These are phyloP conservation scores for Rhodomyrtus tomentosa DNA, from an alignment of 345 rosid genomes.

Conservation along the genomic window DNA sequence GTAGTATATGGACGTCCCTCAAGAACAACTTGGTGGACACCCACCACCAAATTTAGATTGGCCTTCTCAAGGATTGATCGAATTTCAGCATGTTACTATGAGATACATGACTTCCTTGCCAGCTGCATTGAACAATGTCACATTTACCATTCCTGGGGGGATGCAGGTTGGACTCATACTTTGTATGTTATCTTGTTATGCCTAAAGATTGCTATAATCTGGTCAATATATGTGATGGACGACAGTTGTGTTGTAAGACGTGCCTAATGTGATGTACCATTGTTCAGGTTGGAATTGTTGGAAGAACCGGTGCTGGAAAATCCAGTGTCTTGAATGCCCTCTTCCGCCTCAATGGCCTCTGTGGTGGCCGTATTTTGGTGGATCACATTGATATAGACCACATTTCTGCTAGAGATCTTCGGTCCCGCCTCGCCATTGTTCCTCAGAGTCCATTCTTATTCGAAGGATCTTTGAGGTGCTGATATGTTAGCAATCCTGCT, in stretches of 20 bases:
- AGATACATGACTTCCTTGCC: slow-evolving; percentile 65
- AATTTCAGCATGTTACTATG: slow-evolving; percentile 72
- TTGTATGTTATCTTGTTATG: not conserved
- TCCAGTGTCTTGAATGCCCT: slow-evolving; percentile 84
- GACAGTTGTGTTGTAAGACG: not conserved
- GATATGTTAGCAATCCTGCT: not conserved
- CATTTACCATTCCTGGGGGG: slow-evolving; percentile 58
- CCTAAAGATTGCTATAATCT: not conserved
- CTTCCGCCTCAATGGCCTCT: slow-evolving; percentile 61
- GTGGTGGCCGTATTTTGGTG: slow-evolving; percentile 53
- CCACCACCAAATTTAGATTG: slow-evolving; percentile 39
- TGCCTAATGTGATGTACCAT: not conserved
- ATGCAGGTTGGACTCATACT: slow-evolving; percentile 32
- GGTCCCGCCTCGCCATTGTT: slow-evolving; percentile 63
- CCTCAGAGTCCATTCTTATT: slow-evolving; percentile 90
- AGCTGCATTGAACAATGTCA: slow-evolving; percentile 47
- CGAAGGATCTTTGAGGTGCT: slow-evolving; percentile 75
- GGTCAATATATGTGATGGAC: not conserved
- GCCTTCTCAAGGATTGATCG: slow-evolving; percentile 63
- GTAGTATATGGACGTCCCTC: slow-evolving; percentile 85
- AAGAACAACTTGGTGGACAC: slow-evolving; percentile 51
- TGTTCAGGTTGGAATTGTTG: slow-evolving; percentile 74
- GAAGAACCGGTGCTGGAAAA: slow-evolving; percentile 96
- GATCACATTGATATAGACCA: slow-evolving; percentile 57
- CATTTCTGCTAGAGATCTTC: slow-evolving; percentile 69